Evolutionary conservation across 2,329 filamentous ascomycete species (phyloP).

Genomic region (Aspergillus felis): DNA sequence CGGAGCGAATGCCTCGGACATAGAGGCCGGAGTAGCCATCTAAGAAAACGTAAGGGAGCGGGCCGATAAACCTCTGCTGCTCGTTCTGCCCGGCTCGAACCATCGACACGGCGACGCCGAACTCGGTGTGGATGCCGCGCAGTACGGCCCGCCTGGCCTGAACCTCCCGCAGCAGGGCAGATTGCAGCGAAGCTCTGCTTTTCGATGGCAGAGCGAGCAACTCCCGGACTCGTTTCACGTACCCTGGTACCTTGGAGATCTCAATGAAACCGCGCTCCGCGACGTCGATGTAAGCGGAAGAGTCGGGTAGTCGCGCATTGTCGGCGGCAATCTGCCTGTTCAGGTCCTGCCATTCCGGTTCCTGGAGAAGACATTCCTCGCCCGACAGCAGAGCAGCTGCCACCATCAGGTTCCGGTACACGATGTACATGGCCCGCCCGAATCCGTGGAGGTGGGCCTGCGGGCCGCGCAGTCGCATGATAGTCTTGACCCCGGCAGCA

Average conservation of each 20-base stretch:
- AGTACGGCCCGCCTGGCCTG: conserved; percentile 18
- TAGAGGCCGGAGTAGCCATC: conserved; percentile 17
- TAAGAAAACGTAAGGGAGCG: conserved; percentile 19
- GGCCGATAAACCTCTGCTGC: conserved; percentile 17
- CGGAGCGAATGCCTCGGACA: conserved; percentile 17
- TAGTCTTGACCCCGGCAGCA: conserved; percentile 29
- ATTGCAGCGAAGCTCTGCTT: conserved; percentile 8
- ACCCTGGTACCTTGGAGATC: conserved; percentile 25
- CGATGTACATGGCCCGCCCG: conserved; percentile 32
- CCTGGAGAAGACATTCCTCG: conserved; percentile 32
- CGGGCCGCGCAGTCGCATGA: conserved; percentile 34
- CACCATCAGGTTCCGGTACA: conserved; percentile 34
- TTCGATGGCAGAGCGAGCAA: conserved; percentile 6
- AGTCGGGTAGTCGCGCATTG: conserved; percentile 25
- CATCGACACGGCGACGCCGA: conserved; percentile 21
- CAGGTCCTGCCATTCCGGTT: conserved; percentile 33
- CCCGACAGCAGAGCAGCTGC: conserved; percentile 31
- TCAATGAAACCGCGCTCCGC: conserved; percentile 27
- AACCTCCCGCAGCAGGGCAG: conserved; percentile 14
- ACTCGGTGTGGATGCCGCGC: conserved; percentile 23
- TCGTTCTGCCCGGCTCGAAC: conserved; percentile 14
- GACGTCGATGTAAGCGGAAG: conserved; percentile 27
- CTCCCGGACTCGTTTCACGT: conserved; percentile 18
- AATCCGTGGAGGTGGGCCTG: conserved; percentile 30
- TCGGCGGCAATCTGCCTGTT: conserved; percentile 24